Conservation (phyloP, 306 rosid species). For the Rosa lucieae region DNA sequence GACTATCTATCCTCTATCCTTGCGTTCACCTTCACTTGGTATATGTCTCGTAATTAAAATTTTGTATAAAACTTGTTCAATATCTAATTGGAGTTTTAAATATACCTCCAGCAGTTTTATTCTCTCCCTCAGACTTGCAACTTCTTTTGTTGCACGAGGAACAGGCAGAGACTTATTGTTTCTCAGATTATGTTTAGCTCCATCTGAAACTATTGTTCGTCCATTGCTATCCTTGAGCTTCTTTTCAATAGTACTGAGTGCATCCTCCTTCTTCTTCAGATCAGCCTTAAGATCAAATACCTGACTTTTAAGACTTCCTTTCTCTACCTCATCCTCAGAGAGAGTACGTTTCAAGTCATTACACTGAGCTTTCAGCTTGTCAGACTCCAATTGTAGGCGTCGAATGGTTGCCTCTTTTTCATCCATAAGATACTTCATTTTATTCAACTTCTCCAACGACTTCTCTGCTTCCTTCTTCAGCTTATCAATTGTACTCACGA, state of each 20-base stretch:
- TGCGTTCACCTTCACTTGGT: conserved; percentile 18
- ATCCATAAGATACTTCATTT: conserved; percentile 42
- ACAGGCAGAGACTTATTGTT: conserved; percentile 42
- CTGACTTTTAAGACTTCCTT: conserved; percentile 65
- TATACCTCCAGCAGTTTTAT: conserved; percentile 84
- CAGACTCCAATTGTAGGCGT: conserved; percentile 56
- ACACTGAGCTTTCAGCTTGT: conserved; percentile 55
- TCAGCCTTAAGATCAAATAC: conserved; percentile 58
- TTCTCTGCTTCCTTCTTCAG: conserved; percentile 61
- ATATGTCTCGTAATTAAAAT: conserved; percentile 3
- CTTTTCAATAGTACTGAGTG: conserved; percentile 46
- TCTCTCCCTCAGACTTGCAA: conserved; percentile 63
- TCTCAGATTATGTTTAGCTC: conserved; percentile 40
- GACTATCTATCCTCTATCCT: background rate
- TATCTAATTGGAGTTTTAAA: conserved; percentile 13
- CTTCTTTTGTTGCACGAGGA: conserved; percentile 57
- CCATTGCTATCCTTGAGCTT: conserved; percentile 60
- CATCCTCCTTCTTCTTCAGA: conserved; percentile 68
- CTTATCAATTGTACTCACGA: conserved; percentile 43
- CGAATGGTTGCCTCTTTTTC: conserved; percentile 48
- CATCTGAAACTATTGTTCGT: conserved; percentile 39
- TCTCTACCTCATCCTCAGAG: conserved; percentile 69
- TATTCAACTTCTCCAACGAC: conserved; percentile 49
- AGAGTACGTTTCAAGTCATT: conserved; percentile 50
- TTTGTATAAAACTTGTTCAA: conserved; percentile 16